A percentile compares a stretch with the other conserved stretches of the same genome.
Evolutionary conservation across 305 asterid species (phyloP).

Genomic region (Fraxinus nigra): DNA sequence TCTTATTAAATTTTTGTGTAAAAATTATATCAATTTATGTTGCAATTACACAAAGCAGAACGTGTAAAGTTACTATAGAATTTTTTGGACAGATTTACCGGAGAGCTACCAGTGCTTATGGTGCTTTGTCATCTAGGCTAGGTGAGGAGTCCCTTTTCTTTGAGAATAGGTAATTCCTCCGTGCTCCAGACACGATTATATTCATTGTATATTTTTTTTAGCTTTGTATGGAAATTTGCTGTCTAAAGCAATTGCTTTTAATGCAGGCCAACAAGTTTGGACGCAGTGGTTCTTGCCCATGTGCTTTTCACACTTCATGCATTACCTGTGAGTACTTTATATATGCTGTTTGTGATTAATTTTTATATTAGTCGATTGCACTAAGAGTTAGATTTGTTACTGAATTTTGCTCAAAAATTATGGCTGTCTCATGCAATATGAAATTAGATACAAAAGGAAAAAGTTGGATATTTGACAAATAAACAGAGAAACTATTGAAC

Average conservation of each 20-base stretch:
- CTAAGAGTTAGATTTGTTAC: conserved; percentile 2
- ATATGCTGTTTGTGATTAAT: background rate
- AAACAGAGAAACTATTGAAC: background rate
- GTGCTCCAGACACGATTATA: background rate
- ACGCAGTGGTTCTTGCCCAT: conserved; percentile 77
- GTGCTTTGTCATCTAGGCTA: conserved; percentile 65
- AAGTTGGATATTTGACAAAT: background rate
- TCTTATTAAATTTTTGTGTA: background rate
- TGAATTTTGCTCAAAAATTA: background rate
- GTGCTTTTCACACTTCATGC: conserved; percentile 74
- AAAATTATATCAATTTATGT: background rate
- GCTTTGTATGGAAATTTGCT: conserved; percentile 8
- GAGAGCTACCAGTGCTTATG: conserved; percentile 64
- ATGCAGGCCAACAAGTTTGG: conserved; percentile 90
- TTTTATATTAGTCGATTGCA: background rate
- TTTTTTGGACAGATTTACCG: conserved; percentile 58
- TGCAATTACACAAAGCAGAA: background rate
- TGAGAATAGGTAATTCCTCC: conserved; percentile 53
- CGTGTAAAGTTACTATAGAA: background rate
- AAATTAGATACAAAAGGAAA: background rate
- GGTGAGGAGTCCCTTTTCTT: conserved; percentile 69
- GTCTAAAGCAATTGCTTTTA: conserved; percentile 20
- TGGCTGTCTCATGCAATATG: background rate
- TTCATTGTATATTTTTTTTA: background rate
- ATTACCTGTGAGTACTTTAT: conserved; percentile 74